phyloP scores from a whole-genome alignment of 73 alveolate genomes.

The Diophrys sp. region DNA sequence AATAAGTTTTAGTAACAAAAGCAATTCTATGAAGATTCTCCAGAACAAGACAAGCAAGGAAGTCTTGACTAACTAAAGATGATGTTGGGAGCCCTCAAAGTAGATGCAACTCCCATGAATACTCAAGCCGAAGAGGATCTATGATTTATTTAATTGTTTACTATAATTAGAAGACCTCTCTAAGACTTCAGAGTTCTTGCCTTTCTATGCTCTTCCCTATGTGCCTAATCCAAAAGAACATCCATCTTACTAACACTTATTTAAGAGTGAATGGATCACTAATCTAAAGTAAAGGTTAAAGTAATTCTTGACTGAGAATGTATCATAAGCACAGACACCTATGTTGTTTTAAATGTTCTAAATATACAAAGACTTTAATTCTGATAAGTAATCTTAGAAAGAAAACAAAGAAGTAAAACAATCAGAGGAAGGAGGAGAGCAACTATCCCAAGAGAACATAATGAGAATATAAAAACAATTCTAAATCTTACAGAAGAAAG shows the following conservation, averaged over 20 bases:
- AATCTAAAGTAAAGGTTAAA: conserved; percentile 75
- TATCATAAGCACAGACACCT: conserved; percentile 61
- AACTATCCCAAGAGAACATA: neutral
- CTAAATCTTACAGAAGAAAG: neutral
- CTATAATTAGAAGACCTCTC: too few species aligned
- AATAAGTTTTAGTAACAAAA: too few species aligned
- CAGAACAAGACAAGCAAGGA: neutral
- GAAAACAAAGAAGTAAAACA: too few species aligned
- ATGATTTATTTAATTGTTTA: too few species aligned
- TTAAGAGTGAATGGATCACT: conserved; percentile 84
- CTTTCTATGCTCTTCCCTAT: conserved; percentile 97
- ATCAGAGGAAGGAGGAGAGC: neutral
- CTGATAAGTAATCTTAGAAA: too few species aligned
- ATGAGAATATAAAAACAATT: neutral
- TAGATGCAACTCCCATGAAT: neutral
- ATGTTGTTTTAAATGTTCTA: conserved; percentile 66
- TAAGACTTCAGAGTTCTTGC: conserved; percentile 91
- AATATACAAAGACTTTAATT: conserved; percentile 33
- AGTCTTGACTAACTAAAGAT: neutral
- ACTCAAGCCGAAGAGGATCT: neutral
- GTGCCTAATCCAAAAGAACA: conserved; percentile 92
- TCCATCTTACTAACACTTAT: conserved; percentile 78
- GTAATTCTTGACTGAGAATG: conserved; percentile 52
- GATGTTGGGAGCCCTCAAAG: neutral
- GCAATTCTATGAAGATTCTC: neutral